phyloP scores from a whole-genome alignment of 495 filamentous ascomycete species.

The Talaromyces proteolyticus region DNA sequence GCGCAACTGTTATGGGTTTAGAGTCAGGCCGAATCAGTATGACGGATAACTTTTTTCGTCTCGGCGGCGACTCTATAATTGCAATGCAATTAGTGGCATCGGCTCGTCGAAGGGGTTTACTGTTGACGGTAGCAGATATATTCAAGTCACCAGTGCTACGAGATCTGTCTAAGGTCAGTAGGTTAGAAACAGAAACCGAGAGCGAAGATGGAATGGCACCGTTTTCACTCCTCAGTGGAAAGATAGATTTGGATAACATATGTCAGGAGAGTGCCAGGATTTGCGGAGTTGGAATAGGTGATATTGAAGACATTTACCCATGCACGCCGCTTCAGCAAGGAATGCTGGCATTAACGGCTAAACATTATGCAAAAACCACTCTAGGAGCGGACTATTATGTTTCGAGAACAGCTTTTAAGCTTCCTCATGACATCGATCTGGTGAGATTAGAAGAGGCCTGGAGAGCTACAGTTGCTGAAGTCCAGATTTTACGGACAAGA shows the following conservation, averaged over 20 bases:
- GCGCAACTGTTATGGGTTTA: conserved; percentile 9
- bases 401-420: not conserved
- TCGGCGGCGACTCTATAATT: conserved; percentile 46
- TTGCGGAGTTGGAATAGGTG: not conserved
- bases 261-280: not conserved
- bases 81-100: conserved; percentile 41
- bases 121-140: conserved; percentile 37
- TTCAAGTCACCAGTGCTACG: conserved; percentile 22
- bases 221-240: not conserved
- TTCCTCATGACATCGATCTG: conserved; percentile 16
- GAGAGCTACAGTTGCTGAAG: conserved; percentile 21
- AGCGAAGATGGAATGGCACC: not conserved
- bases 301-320: not conserved
- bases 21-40: conserved; percentile 11
- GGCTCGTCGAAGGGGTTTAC: conserved; percentile 24
- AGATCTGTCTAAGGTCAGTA: conserved; percentile 11
- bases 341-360: conserved; percentile 38
- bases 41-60: conserved; percentile 37
- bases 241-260: not conserved
- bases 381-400: not conserved
- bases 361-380: no score
- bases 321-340: conserved; percentile 27
- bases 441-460: conserved; percentile 33
- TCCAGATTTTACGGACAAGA: conserved; percentile 37
- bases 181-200: not conserved